These are phyloP conservation scores for Solanum phureja DNA, from an alignment of 257 asterid species.

Conservation along the genomic window DNA sequence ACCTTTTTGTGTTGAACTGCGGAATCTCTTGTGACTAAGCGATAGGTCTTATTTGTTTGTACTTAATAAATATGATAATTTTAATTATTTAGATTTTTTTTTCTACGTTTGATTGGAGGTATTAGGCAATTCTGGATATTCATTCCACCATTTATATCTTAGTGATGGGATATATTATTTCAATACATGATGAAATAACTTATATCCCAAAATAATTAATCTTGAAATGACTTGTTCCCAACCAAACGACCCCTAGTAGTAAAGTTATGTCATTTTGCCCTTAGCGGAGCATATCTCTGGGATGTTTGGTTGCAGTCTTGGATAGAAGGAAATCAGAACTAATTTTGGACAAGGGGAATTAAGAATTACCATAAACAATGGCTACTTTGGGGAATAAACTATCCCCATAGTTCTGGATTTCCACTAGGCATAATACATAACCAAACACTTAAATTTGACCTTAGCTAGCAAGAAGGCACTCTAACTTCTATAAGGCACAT, in stretches of 20 bases:
- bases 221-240: neutral
- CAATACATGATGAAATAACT: no score
- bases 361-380: neutral
- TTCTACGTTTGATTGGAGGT: neutral
- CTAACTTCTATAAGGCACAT: no score
- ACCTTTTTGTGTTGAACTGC: neutral
- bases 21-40: neutral
- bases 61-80: no score
- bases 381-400: neutral
- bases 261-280: neutral
- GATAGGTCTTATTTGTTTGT: neutral
- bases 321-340: neutral
- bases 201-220: no score
- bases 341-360: neutral
- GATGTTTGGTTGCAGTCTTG: neutral
- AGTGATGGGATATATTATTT: no score
- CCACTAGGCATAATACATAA: neutral
- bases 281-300: neutral
- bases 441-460: no score
- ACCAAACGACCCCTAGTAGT: neutral
- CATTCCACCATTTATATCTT: no score
- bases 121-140: no score
- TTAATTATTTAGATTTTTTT: no score
- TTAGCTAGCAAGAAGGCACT: neutral
- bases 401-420: neutral